Conservation (phyloP, 192 early-diverging fungal genomes). For the Entomortierella beljakovae region DNA sequence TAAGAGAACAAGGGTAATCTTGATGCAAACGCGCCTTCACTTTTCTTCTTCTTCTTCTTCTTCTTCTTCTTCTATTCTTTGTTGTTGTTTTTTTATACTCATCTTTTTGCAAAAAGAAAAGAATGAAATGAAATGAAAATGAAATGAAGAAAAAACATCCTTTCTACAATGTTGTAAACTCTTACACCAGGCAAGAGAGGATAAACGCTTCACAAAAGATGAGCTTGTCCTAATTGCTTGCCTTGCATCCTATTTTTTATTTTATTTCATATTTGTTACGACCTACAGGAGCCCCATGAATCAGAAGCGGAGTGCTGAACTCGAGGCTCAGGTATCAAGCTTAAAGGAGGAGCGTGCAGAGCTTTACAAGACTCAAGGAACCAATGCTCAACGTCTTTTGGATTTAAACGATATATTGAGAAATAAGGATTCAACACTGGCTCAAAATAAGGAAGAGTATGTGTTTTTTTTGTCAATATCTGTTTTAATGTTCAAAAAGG, state of each 20-base stretch:
- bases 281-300: constrained; percentile 58
- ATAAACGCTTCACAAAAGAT: constrained; percentile 1
- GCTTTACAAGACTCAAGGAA: constrained; percentile 89
- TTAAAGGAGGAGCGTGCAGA: constrained; percentile 90
- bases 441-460: constrained; percentile 75
- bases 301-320: constrained; percentile 76
- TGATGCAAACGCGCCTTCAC: too few species aligned
- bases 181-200: not conserved
- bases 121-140: too few species aligned
- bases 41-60: too few species aligned
- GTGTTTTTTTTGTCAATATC: constrained; percentile 36
- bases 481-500: too few species aligned
- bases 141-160: too few species aligned
- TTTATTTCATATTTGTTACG: not conserved
- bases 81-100: too few species aligned
- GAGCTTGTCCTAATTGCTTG: constrained; percentile 5
- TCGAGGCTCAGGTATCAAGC: constrained; percentile 78
- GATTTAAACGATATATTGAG: constrained; percentile 85
- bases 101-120: too few species aligned
- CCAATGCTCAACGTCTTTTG: constrained; percentile 92
- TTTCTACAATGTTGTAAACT: not conserved
- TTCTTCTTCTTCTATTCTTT: not conserved
- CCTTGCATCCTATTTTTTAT: constrained; percentile 7
- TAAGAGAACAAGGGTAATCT: constrained; percentile 61
- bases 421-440: constrained; percentile 65